Base-by-base conservation (phyloP, 1,284 basidiomycete genomes). In the Leccinum fallax region DNA sequence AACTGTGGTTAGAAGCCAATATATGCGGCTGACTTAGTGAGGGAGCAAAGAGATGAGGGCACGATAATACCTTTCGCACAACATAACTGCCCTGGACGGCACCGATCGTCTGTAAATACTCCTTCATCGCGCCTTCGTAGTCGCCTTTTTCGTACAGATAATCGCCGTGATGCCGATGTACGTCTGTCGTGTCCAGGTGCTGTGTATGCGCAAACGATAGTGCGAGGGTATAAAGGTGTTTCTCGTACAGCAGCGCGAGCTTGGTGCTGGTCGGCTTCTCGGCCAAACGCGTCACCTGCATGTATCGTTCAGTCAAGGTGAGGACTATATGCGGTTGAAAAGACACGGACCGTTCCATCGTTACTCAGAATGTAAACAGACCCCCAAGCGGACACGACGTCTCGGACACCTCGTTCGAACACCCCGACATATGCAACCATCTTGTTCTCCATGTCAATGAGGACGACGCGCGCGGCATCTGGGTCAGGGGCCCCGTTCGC, bases 381-480 rank as follows among this genome's bases (percentile, higher is more conserved):
- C 0, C 87, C 90, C 89, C 90, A 95, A 53, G 88, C 87, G 21
- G 87, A 90, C 60, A 96, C 83, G 0, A 97, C 81, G 34, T 91
- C 88, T 55, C 90, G 80, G 8, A 97, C 88, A 11, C 94, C 93
- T 66, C 90, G 85, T 36, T 85, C 83, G 70, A 95, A 93, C 4
- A 90, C 84, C 7, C 88, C 89, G 0, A 88, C 87, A 71, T 92
- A 95, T 4, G 92, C 92, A 6, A 98, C 85, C 56, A 97, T 85
- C 78, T 96, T 96, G 78, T 97, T 97, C 74, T 95, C 93, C 28
- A 93, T 85, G 73, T 99, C 96, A 66, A 99, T 93, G 1, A 99
- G 84, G 0, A 92, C 92, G 48, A 99, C 85, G 69, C 93, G 95
- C 16, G 91, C 90, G 28, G 94, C 86, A 60, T 97, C 93, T 0